A percentile compares a stretch with the other conserved stretches of the same genome.
Evolutionary conservation across 495 filamentous ascomycete species (phyloP).

Genomic region (Friedmanniomyces endolithicus): DNA sequence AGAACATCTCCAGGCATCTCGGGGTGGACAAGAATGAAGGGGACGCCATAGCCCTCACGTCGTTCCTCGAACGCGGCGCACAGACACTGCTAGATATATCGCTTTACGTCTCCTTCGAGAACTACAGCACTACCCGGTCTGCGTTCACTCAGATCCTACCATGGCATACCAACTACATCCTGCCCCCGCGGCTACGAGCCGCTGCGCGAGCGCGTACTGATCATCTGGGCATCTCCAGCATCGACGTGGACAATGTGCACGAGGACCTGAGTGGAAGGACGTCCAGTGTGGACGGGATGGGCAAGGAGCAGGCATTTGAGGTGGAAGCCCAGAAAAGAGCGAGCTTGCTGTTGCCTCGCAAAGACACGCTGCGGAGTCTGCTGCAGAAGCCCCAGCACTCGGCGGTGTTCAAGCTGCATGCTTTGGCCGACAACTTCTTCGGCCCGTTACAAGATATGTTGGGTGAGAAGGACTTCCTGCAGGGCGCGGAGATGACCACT

Average conservation of each 20-base stretch:
- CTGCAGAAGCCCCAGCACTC: conserved; percentile 27
- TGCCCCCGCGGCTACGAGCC: conserved; percentile 53
- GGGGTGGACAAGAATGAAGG: not conserved
- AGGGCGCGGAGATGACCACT: conserved; percentile 42
- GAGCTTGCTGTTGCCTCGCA: conserved; percentile 23
- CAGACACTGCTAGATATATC: conserved; percentile 29
- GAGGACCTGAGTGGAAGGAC: conserved; percentile 16
- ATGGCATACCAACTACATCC: conserved; percentile 72
- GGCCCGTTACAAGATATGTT: conserved; percentile 55
- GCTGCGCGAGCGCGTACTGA: conserved; percentile 57
- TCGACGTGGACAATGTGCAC: conserved; percentile 45
- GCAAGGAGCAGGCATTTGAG: conserved; percentile 6
- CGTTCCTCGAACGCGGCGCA: conserved; percentile 23
- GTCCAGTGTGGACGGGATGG: conserved; percentile 4
- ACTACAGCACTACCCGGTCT: conserved; percentile 65
- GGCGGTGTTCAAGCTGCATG: conserved; percentile 55
- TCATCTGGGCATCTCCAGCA: conserved; percentile 56
- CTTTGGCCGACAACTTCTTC: conserved; percentile 54
- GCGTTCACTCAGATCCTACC: conserved; percentile 63
- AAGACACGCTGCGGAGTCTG: conserved; percentile 23
- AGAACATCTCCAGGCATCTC: conserved; percentile 44
- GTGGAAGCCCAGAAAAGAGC: conserved; percentile 14
- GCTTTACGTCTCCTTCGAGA: conserved; percentile 77
- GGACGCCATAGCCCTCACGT: conserved; percentile 10
- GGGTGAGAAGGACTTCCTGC: conserved; percentile 41